phyloP scores from a whole-genome alignment of 768 basidiomycete species.

The Russula lepida region DNA sequence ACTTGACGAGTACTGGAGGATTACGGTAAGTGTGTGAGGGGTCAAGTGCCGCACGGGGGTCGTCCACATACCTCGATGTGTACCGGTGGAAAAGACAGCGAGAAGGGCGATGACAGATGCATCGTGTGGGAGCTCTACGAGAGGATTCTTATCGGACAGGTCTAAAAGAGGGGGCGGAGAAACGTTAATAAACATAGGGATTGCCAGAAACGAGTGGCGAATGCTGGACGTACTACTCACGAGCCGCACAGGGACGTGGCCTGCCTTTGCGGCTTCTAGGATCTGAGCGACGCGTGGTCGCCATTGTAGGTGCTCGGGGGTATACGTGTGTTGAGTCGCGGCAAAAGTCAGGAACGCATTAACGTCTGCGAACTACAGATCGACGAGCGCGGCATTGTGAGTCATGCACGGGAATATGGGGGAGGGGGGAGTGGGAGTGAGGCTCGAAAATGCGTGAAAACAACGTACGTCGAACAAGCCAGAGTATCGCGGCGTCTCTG shows the following conservation, averaged over 20 bases:
- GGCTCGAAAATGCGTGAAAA: neutral
- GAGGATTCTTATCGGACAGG: conserved; percentile 77
- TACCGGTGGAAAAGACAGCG: conserved; percentile 57
- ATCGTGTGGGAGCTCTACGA: conserved; percentile 52
- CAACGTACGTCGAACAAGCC: conserved; percentile 70
- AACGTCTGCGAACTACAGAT: conserved; percentile 64
- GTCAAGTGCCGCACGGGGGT: neutral
- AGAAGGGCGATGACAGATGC: conserved; percentile 58
- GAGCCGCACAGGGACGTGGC: conserved; percentile 63
- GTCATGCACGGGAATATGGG: neutral
- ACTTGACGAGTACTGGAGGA: conserved; percentile 45
- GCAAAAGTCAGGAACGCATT: conserved; percentile 84
- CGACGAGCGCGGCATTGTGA: neutral
- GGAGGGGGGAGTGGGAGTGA: neutral
- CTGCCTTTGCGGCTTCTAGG: conserved; percentile 63
- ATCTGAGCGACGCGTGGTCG: conserved; percentile 59
- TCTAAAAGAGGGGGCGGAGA: conserved; percentile 36
- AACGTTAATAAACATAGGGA: neutral
- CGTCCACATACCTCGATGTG: conserved; percentile 57
- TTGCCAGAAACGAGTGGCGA: neutral
- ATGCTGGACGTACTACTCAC: conserved; percentile 56
- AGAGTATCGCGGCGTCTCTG: conserved; percentile 26
- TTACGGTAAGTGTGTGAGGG: neutral
- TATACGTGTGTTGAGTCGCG: conserved; percentile 64
- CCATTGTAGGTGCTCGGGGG: conserved; percentile 49